phyloP scores from a whole-genome alignment of 1,139 yeast species.

The Saccharomyces hybrid region DNA sequence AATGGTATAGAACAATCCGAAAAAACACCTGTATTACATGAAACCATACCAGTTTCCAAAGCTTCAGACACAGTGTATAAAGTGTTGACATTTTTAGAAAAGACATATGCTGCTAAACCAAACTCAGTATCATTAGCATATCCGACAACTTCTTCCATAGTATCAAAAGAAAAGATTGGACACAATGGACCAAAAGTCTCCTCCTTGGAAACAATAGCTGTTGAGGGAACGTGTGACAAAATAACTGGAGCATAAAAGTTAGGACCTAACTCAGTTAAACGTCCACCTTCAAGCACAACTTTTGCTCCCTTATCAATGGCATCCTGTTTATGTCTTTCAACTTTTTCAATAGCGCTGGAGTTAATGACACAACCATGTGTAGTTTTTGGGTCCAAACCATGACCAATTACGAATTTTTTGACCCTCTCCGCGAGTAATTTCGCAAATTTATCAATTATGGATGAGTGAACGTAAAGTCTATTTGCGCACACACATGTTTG shows the following conservation, averaged over 20 bases:
- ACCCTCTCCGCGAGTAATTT: slow-evolving; percentile 47
- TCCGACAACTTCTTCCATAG: slow-evolving; percentile 61
- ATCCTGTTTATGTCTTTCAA: slow-evolving; percentile 63
- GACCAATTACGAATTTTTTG: slow-evolving; percentile 54
- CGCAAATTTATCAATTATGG: slow-evolving; percentile 54
- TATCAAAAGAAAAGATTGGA: slow-evolving; percentile 58
- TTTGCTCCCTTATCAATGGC: slow-evolving; percentile 69
- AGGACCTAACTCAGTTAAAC: slow-evolving; percentile 58
- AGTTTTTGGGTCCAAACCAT: slow-evolving; percentile 55
- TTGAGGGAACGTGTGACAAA: slow-evolving; percentile 53
- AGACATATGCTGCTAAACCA: slow-evolving; percentile 78
- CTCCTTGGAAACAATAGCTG: slow-evolving; percentile 57
- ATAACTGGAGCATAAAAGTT: slow-evolving; percentile 75
- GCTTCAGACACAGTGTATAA: slow-evolving; percentile 63
- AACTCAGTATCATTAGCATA: slow-evolving; percentile 63
- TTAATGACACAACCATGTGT: slow-evolving; percentile 86
- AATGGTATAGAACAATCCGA: slow-evolving; percentile 70
- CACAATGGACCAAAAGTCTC: slow-evolving; percentile 93
- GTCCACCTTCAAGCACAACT: slow-evolving; percentile 58
- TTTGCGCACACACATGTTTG: slow-evolving; percentile 84
- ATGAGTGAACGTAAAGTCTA: slow-evolving; percentile 59
- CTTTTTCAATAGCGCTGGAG: slow-evolving; percentile 57
- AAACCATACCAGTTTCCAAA: slow-evolving; percentile 75
- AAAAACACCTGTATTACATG: slow-evolving; percentile 66
- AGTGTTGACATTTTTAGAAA: slow-evolving; percentile 55